Percentiles rank a stretch among this genome's conserved stretches.
These are phyloP conservation scores for Penicillium italicum DNA, from an alignment of 2,329 filamentous ascomycete species.

Conservation along the genomic window DNA sequence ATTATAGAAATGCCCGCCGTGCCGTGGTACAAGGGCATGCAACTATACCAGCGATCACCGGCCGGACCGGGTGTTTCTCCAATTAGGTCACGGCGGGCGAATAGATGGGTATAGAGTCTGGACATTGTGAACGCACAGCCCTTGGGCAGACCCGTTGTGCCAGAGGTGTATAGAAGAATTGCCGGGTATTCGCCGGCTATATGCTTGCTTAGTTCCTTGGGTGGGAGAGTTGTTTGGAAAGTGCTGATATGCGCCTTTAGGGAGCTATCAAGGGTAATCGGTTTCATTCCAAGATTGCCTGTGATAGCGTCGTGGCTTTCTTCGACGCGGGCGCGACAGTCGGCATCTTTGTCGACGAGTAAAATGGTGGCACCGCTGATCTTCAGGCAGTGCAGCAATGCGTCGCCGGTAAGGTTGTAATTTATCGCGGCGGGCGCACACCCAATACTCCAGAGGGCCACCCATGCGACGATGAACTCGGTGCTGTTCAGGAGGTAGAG, in stretches of 20 bases:
- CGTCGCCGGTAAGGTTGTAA: slow-evolving; percentile 62
- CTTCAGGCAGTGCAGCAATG: slow-evolving; percentile 62
- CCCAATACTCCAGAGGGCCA: slow-evolving; percentile 63
- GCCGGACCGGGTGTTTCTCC: slow-evolving; percentile 27
- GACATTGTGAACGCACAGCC: slow-evolving; percentile 60
- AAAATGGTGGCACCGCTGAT: slow-evolving; percentile 56
- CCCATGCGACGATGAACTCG: slow-evolving; percentile 64
- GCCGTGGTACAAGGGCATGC: slow-evolving; percentile 75
- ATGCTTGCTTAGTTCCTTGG: slow-evolving; percentile 53
- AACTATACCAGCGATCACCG: slow-evolving; percentile 66
- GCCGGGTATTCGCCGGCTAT: slow-evolving; percentile 55
- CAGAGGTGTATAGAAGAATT: slow-evolving; percentile 69
- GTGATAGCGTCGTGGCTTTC: slow-evolving; percentile 49
- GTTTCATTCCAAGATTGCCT: slow-evolving; percentile 56
- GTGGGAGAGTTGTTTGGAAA: slow-evolving; percentile 51
- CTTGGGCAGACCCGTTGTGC: slow-evolving; percentile 73
- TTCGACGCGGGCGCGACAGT: slow-evolving; percentile 56
- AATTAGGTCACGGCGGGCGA: slow-evolving; percentile 33
- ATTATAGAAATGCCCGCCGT: slow-evolving; percentile 63
- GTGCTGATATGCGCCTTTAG: slow-evolving; percentile 49
- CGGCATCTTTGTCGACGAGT: slow-evolving; percentile 56
- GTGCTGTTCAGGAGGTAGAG: slow-evolving; percentile 66
- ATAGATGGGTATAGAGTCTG: slow-evolving; percentile 42
- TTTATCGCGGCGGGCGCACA: slow-evolving; percentile 69
- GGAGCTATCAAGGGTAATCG: slow-evolving; percentile 52